Base-by-base conservation (phyloP, 139 green algal genomes). In the Volvox africanus region DNA sequence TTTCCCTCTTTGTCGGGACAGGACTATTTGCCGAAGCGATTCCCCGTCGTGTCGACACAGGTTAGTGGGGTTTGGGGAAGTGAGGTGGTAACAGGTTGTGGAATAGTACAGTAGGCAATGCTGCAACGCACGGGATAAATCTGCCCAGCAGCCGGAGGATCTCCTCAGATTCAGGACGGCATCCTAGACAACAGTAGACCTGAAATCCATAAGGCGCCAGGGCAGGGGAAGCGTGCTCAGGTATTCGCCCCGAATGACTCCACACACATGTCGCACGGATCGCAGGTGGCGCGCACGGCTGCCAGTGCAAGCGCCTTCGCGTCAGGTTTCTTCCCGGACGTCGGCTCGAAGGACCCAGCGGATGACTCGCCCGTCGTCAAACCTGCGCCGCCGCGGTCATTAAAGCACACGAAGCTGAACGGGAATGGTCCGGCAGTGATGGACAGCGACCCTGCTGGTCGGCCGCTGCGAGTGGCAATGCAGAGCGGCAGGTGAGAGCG, bases 21-120 rank as follows among this genome's bases (percentile, higher is more conserved):
- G 32, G 80, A 76, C 5, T 96, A 96, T 79, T 73, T 93, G 30
- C 92, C 94, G 12, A 88, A 90, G 28, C 86, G 91, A 18, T 94
- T 94, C 82, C 92, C 91, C 18, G 91, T 96, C 19, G 88, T 96
- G 20, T 94, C 92, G 1, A 95, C 92, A 16, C 92, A 96, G 94
- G 94, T 94, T 19, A 61, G 78, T 55, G 44, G 44, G 44, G 44
- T 14, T 55, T 55, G 9, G 5, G 44, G 44, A 55, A 55, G 44
- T 55, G 44, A 9, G 44, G 5, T 55, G 44, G 9, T 55, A 9
- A 55, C 44, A 55, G 5, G 44, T 14, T 55, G 44, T 55, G 44
- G 9, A 55, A 55, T 55, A 9, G n/a, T n/a, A 55, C 44, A 55
- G 44, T 9, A 55, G 44, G 44, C 44, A 55, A 55, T 9, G 44